Conservation (phyloP, 2,329 filamentous ascomycete species). For the Colletotrichum cuscutae region DNA sequence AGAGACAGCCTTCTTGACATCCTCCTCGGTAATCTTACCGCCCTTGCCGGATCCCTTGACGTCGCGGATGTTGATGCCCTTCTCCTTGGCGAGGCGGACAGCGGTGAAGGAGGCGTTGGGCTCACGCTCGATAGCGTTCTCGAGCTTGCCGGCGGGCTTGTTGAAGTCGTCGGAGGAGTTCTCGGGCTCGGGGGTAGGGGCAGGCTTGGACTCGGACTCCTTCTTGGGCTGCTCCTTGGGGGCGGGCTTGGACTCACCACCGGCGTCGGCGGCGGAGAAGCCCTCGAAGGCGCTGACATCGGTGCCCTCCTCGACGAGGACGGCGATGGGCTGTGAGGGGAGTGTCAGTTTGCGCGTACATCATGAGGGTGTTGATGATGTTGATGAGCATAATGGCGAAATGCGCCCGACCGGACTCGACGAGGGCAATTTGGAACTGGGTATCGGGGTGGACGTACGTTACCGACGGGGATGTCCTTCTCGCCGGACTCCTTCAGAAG, state of each 20-base stretch:
- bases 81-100: conserved; percentile 86
- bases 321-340: conserved; percentile 82
- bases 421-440: conserved; percentile 5
- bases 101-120: conserved; percentile 78
- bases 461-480: conserved; percentile 95
- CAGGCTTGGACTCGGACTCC: conserved; percentile 70
- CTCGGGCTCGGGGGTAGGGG: conserved; percentile 64
- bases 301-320: conserved; percentile 90
- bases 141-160: conserved; percentile 82
- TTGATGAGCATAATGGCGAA: not conserved
- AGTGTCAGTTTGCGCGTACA: conserved; percentile 19
- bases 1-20: conserved; percentile 87
- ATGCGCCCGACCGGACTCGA: conserved; percentile 4
- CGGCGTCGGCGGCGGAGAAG: conserved; percentile 90
- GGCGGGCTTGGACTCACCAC: conserved; percentile 77
- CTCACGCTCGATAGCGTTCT: conserved; percentile 86
- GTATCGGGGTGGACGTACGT: conserved; percentile 70
- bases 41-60: conserved; percentile 89
- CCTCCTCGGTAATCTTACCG: conserved; percentile 89
- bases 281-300: conserved; percentile 89
- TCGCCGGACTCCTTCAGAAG: conserved; percentile 90
- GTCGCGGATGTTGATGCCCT: conserved; percentile 78
- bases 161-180: conserved; percentile 51
- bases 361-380: conserved; percentile 19
- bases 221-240: conserved; percentile 75